These are phyloP conservation scores for Bimuria novae-zelandiae DNA, from an alignment of 2,329 filamentous ascomycete species.

Conservation along the genomic window DNA sequence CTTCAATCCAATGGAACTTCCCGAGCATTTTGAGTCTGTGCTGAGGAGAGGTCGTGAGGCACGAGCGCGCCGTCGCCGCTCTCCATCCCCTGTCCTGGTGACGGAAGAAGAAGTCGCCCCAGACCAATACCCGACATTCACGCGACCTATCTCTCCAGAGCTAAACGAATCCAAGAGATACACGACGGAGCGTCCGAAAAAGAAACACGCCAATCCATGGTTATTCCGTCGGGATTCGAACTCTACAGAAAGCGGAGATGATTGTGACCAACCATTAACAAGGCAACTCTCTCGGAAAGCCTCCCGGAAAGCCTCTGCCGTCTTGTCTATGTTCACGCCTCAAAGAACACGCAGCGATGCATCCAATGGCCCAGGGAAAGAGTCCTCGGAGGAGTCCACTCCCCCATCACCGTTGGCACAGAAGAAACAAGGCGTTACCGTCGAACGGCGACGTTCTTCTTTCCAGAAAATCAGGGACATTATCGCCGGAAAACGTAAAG, in stretches of 20 bases:
- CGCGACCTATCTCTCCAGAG: background rate
- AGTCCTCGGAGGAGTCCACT: background rate
- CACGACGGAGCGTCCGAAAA: background rate
- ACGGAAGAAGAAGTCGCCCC: background rate
- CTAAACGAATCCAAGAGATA: background rate
- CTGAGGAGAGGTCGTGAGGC: background rate
- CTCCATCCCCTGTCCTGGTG: background rate
- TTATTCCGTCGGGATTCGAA: background rate
- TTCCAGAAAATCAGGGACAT: constrained; percentile 8
- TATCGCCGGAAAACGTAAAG: background rate
- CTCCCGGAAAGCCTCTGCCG: background rate
- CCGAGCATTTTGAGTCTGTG: background rate
- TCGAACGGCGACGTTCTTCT: background rate
- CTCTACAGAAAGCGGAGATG: constrained; percentile 4
- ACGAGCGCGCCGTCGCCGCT: background rate
- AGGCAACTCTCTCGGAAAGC: background rate
- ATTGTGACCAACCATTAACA: constrained; percentile 1
- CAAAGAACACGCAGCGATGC: background rate
- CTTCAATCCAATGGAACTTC: background rate
- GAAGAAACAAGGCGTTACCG: background rate
- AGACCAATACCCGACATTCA: constrained; percentile 2
- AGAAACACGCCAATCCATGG: background rate
- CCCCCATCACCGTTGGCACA: background rate
- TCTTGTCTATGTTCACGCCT: background rate
- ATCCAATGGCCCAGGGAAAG: background rate